Evolutionary conservation across 2,329 filamentous ascomycete species (phyloP), one percentile per base, ranked within the genome.

Genomic region (Sclerotinia glacialis): DNA sequence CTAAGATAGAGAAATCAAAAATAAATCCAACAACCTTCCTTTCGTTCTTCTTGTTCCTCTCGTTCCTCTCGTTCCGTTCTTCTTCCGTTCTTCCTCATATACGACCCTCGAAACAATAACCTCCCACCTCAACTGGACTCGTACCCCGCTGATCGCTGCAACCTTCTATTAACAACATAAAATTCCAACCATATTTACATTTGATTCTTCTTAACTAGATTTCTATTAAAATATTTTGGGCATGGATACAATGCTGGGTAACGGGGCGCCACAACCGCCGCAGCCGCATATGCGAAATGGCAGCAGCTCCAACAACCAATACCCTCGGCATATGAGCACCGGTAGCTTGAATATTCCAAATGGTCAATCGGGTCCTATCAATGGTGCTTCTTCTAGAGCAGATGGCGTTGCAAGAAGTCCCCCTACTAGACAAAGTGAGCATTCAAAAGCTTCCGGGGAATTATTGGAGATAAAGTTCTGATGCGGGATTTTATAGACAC

Each of bases 361-460:
- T n/a, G 65, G 65, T 56, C 50, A 64, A 52, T 46, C 59, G 8
- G 47, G 42, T 18, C 50, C 65, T 2, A 21, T 31, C n/a, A 47
- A 23, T 49, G 65, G 42, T 26, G 59, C 42, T 54, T 46, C 52
- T 37, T 9, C 60, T 9, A 50, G 60, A 58, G 53, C 40, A 18
- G 65, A 67, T 52, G 65, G 65, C n/a, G 21, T 64, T 14, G 65
- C 65, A 28, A 46, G 65, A 50, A 67, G 65, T 58, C 65, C 65
- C 34, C 65, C 65, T 7, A 56, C 47, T 28, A 67, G 65, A 64
- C 65, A 67, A 58, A 67, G 65, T 67, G 53, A 67, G 65, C 46
- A 37, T 40, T 3, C 16, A 40, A 63, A 63, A 26, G 58, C 26
- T 61, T 40, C 42, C 11, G 34, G 59, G 37, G 12, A 40, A 12